These are phyloP conservation scores for Emydomyces testavorans DNA, from an alignment of 2,329 filamentous ascomycete species.

Conservation along the genomic window DNA sequence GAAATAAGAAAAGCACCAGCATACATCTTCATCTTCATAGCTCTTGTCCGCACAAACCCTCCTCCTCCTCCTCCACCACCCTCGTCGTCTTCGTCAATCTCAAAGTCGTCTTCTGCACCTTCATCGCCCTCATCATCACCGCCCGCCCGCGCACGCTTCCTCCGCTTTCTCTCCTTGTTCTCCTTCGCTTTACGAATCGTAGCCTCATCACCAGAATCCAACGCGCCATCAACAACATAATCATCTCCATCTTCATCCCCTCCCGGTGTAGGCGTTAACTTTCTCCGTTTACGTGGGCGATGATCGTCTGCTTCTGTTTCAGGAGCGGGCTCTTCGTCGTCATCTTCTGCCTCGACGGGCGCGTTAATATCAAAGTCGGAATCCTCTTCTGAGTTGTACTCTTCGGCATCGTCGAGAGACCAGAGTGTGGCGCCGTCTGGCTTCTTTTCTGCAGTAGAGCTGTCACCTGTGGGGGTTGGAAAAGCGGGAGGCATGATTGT, in stretches of 20 bases:
- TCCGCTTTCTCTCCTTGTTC: constrained; percentile 31
- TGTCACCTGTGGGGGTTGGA: background rate
- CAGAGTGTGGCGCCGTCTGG: background rate
- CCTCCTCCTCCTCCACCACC: constrained; percentile 39
- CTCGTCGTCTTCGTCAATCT: constrained; percentile 22
- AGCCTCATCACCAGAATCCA: constrained; percentile 47
- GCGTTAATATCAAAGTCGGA: constrained; percentile 35
- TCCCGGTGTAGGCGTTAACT: constrained; percentile 22
- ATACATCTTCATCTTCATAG: constrained; percentile 41
- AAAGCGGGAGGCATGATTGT: background rate
- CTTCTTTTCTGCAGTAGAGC: background rate
- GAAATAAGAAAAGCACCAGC: constrained; percentile 13
- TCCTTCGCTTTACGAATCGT: constrained; percentile 42
- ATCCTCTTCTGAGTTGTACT: constrained; percentile 35
- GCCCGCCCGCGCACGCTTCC: constrained; percentile 20
- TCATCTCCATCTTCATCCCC: constrained; percentile 16
- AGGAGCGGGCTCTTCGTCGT: constrained; percentile 22
- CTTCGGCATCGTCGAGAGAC: constrained; percentile 5
- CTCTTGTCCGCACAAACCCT: constrained; percentile 44
- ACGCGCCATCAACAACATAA: constrained; percentile 25
- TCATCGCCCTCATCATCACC: constrained; percentile 30
- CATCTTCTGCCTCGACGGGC: constrained; percentile 23
- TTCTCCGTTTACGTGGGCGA: constrained; percentile 31
- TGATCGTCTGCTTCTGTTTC: constrained; percentile 25
- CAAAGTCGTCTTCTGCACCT: constrained; percentile 21